Percentiles rank a stretch among this genome's conserved stretches.
Evolutionary conservation across 495 filamentous ascomycete genomes (phyloP).

Genomic region (Penicillium herquei): DNA sequence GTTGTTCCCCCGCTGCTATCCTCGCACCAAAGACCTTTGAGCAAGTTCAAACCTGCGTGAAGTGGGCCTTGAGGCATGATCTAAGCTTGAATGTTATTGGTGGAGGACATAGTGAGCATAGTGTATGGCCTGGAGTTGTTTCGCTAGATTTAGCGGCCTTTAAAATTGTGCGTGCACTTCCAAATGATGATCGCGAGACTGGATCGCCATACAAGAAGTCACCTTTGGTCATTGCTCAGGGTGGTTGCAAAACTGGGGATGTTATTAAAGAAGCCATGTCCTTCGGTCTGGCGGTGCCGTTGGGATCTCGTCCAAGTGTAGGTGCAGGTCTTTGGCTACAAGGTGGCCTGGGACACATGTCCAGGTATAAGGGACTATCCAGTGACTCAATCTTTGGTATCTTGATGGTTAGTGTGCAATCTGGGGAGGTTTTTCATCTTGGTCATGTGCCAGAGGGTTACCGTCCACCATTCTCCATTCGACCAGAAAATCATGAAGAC

Average conservation of each 20-base stretch:
- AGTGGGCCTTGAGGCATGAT: constrained; percentile 55
- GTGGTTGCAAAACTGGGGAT: constrained; percentile 56
- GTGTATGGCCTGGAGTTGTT: constrained; percentile 53
- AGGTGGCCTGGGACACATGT: constrained; percentile 62
- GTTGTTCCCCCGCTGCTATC: constrained; percentile 43
- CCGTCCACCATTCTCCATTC: constrained; percentile 44
- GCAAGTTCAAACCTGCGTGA: constrained; percentile 56
- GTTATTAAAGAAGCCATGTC: constrained; percentile 52
- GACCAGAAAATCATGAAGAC: constrained; percentile 49
- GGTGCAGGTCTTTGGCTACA: constrained; percentile 63
- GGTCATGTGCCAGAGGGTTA: constrained; percentile 53
- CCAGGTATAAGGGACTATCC: constrained; percentile 55
- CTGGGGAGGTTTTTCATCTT: constrained; percentile 43
- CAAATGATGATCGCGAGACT: constrained; percentile 16
- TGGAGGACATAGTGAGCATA: constrained; percentile 61
- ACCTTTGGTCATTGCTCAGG: constrained; percentile 48
- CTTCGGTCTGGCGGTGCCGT: constrained; percentile 53
- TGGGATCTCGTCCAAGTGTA: constrained; percentile 61
- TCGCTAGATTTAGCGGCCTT: constrained; percentile 59
- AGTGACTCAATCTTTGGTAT: constrained; percentile 62
- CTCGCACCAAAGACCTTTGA: constrained; percentile 47
- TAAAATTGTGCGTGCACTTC: constrained; percentile 48
- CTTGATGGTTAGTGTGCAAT: constrained; percentile 55
- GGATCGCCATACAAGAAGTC: neutral
- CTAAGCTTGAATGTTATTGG: constrained; percentile 53